Conservation (phyloP, 2,329 filamentous ascomycete species). For the Sarocladium oryzae region DNA sequence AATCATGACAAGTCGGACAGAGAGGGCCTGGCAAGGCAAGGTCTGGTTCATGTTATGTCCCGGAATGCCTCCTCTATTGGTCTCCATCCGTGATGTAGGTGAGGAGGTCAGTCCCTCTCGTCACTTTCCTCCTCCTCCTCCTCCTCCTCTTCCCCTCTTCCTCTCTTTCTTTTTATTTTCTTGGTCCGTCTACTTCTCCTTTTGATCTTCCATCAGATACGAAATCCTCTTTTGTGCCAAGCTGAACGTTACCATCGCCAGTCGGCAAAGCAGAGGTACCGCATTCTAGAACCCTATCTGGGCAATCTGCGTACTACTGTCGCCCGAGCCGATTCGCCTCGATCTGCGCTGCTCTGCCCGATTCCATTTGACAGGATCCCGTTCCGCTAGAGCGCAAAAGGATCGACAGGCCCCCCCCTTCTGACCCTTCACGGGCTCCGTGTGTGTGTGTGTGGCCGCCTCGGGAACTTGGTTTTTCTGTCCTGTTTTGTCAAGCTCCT, state of each 20-base stretch:
- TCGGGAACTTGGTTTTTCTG: not conserved
- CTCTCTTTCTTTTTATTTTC: not conserved
- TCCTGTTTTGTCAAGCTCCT: not conserved
- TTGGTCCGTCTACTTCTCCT: too few species aligned
- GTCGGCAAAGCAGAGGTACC: not conserved
- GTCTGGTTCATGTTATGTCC: not conserved
- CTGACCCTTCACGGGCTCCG: not conserved
- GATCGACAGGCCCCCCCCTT: slow-evolving; percentile 7
- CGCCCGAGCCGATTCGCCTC: not conserved
- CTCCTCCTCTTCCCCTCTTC: not conserved
- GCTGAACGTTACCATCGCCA: not conserved
- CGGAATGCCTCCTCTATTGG: not conserved
- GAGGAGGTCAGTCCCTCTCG: not conserved
- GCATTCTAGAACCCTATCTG: slow-evolving; percentile 1
- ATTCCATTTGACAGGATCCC: slow-evolving; percentile 3
- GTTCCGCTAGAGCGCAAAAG: slow-evolving; percentile 3
- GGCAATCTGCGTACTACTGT: not conserved
- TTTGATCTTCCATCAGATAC: too few species aligned
- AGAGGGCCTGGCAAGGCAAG: too few species aligned
- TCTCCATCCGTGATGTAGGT: not conserved
- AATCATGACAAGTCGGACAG: not conserved
- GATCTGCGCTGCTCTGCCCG: slow-evolving; percentile 5
- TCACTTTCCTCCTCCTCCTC: not conserved
- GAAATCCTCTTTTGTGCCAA: too few species aligned
- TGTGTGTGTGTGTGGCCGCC: not conserved